These are phyloP conservation scores for Miscanthus lutarioriparius DNA, from an alignment of 176 grass and related monocot species.

Conservation along the genomic window DNA sequence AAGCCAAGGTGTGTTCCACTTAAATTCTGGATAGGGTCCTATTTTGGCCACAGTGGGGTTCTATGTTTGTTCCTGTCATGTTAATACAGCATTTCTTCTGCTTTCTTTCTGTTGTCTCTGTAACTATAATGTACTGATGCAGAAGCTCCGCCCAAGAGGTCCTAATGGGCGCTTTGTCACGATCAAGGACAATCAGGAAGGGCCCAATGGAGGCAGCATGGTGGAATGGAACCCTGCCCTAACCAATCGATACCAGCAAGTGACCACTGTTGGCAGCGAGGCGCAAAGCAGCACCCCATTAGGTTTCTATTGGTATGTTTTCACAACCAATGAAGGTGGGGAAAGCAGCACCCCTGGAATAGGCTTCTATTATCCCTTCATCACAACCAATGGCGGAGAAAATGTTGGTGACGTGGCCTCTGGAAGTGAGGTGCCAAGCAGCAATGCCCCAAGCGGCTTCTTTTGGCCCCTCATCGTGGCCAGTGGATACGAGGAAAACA, in stretches of 20 bases:
- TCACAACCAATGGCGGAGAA: not conserved
- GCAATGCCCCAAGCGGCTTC: not conserved
- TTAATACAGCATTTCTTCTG: not conserved
- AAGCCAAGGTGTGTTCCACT: slow-evolving; percentile 46
- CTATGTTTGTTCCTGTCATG: not conserved
- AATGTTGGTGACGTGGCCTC: not conserved
- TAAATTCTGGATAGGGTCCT: not conserved
- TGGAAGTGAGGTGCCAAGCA: not conserved
- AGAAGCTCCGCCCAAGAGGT: slow-evolving; percentile 3
- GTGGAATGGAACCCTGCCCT: not conserved
- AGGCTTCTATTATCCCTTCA: not conserved
- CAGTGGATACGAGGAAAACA: not conserved
- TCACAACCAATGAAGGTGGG: not conserved
- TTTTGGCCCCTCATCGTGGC: not conserved
- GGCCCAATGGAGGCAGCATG: not conserved
- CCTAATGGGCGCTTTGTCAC: not conserved
- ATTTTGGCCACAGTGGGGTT: not conserved
- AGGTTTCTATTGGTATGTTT: not conserved
- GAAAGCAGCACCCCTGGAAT: not conserved
- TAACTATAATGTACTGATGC: slow-evolving; percentile 17
- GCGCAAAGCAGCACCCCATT: not conserved
- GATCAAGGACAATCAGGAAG: not conserved
- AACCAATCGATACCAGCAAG: not conserved
- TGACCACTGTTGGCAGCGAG: not conserved
- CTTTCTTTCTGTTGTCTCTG: not conserved